These are phyloP conservation scores for Taxillus chinensis DNA, from an alignment of 164 flowering plant species.

Conservation along the genomic window DNA sequence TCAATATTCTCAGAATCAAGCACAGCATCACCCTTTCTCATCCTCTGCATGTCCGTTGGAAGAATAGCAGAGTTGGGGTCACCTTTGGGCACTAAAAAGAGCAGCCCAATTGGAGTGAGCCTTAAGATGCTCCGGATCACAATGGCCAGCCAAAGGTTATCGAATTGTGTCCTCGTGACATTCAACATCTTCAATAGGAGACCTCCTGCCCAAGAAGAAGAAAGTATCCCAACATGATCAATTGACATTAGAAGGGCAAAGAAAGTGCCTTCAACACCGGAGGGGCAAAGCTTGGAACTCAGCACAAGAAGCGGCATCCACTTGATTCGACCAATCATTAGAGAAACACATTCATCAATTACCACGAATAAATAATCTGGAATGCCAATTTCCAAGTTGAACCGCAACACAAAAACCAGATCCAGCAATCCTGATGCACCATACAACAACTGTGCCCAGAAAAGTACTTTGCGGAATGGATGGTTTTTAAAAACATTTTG, in stretches of 20 bases:
- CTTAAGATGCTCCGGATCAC: not conserved
- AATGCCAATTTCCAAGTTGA: not conserved
- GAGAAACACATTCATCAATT: not conserved
- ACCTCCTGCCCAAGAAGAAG: not conserved
- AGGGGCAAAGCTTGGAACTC: conserved; percentile 2
- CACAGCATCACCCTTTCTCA: not conserved
- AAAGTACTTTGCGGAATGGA: not conserved
- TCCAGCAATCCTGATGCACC: conserved; percentile 5
- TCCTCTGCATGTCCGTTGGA: not conserved
- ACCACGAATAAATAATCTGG: not conserved
- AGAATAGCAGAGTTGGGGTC: not conserved
- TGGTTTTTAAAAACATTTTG: not conserved
- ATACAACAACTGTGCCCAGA: not conserved
- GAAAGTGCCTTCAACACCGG: conserved; percentile 5
- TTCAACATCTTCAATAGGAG: not conserved
- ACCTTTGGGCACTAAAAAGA: not conserved
- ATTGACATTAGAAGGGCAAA: not conserved
- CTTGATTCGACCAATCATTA: conserved; percentile 2
- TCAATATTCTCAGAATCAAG: not conserved
- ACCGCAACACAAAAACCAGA: not conserved
- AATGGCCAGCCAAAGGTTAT: not conserved
- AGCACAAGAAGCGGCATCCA: conserved; percentile 4
- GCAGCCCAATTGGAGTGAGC: not conserved
- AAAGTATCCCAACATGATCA: conserved; percentile 1
- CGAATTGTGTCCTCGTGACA: not conserved